These are phyloP conservation scores for Cutaneotrichosporon sp. DNA, from an alignment of 1,284 basidiomycete species.

Conservation along the genomic window DNA sequence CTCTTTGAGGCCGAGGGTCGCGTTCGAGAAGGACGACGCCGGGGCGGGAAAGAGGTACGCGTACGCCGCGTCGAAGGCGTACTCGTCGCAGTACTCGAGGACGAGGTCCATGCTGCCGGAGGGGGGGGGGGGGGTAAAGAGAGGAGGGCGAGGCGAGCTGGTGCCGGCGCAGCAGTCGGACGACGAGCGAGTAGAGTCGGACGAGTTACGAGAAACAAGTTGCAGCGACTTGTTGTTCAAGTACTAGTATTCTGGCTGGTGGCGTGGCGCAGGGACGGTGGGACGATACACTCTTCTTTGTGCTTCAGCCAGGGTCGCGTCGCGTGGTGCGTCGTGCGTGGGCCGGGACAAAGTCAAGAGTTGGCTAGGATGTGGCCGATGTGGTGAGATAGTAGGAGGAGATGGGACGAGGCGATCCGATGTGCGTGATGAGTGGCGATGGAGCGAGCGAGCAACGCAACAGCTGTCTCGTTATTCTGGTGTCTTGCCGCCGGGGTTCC, in stretches of 20 bases:
- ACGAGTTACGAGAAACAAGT: background rate
- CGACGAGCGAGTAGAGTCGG: background rate
- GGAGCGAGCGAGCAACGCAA: too few species aligned
- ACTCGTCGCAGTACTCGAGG: constrained; percentile 70
- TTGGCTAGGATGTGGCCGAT: too few species aligned
- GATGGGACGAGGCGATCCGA: too few species aligned
- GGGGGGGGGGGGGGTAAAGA: background rate
- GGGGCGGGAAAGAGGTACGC: constrained; percentile 68
- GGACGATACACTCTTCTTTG: too few species aligned
- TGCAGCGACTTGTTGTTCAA: background rate
- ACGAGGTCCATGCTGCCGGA: constrained; percentile 76
- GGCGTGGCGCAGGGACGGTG: too few species aligned
- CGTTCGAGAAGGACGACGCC: constrained; percentile 45
- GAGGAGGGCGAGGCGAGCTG: background rate
- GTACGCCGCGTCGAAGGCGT: constrained; percentile 75
- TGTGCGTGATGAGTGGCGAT: too few species aligned
- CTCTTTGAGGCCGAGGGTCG: background rate
- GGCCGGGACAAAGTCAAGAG: too few species aligned
- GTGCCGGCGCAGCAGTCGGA: background rate
- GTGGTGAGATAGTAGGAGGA: too few species aligned
- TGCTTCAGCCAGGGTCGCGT: too few species aligned
- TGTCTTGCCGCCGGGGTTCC: too few species aligned
- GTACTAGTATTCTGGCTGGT: background rate
- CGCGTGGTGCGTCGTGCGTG: too few species aligned
- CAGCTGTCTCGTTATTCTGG: too few species aligned